Conservation (phyloP, 805 yeast genomes). For the Gaillardinia entomophila region DNA sequence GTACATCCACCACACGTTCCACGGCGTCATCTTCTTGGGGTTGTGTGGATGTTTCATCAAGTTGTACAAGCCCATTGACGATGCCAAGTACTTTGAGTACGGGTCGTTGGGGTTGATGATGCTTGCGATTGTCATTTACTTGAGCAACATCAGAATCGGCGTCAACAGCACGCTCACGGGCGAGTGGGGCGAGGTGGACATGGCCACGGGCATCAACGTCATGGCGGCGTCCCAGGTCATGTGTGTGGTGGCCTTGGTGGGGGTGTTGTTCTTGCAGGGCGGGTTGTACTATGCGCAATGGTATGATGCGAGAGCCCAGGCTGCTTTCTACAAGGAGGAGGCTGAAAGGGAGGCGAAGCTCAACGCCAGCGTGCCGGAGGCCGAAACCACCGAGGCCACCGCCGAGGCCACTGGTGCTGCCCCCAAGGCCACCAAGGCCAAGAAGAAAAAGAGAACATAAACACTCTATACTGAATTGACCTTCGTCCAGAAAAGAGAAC, state of each 20-base stretch:
- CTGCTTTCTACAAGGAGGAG: conserved; percentile 22
- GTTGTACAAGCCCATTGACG: conserved; percentile 82
- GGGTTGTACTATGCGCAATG: conserved; percentile 85
- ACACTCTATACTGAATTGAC: no score
- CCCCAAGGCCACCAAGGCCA: conserved; percentile 3
- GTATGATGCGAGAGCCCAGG: conserved; percentile 39
- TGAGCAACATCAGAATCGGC: conserved; percentile 84
- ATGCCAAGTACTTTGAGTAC: conserved; percentile 83
- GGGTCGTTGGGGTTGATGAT: conserved; percentile 74
- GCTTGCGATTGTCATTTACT: conserved; percentile 68
- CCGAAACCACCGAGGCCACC: conserved; percentile 4
- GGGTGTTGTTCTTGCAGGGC: conserved; percentile 78
- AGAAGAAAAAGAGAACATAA: background rate
- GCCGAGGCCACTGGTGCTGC: conserved; percentile 4
- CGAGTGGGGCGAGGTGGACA: conserved; percentile 92
- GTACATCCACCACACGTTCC: conserved; percentile 55
- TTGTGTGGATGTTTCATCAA: conserved; percentile 68
- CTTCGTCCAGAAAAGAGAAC: no score
- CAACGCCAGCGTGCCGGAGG: conserved; percentile 2
- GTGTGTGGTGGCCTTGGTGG: conserved; percentile 63
- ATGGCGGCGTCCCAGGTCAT: conserved; percentile 85
- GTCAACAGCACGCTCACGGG: conserved; percentile 61
- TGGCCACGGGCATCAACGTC: conserved; percentile 80
- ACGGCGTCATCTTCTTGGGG: conserved; percentile 57
- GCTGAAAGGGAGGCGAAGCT: conserved; percentile 16